phyloP scores from a whole-genome alignment of 305 asterid genomes.

The Solanum chacoense region DNA sequence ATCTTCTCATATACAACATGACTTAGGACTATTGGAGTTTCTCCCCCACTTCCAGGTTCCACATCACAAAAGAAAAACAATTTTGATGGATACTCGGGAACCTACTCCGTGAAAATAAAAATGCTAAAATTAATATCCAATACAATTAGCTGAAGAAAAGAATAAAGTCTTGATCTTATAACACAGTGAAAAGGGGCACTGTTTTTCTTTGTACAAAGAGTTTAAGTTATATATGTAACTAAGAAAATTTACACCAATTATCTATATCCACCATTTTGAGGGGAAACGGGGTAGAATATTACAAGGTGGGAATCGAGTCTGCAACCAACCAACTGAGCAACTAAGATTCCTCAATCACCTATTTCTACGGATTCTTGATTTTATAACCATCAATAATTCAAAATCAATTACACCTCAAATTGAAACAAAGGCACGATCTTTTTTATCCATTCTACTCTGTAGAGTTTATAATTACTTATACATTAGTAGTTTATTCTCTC shows the following conservation, averaged over 20 bases:
- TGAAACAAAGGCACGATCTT: neutral
- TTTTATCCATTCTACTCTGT: neutral
- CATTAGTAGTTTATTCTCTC: neutral
- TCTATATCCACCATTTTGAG: neutral
- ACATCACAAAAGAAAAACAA: constrained; percentile 81
- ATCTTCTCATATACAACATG: constrained; percentile 61
- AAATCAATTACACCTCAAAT: neutral
- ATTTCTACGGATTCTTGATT: neutral
- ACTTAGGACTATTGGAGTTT: constrained; percentile 78
- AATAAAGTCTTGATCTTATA: neutral
- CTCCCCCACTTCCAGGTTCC: constrained; percentile 69
- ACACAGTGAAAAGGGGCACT: neutral
- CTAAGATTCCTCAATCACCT: neutral
- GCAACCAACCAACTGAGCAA: neutral
- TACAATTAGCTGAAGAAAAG: neutral
- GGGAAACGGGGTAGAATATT: too few relatives aligned
- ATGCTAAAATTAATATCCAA: neutral
- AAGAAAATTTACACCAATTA: neutral
- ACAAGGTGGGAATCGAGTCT: neutral
- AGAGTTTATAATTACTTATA: neutral
- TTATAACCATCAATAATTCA: neutral
- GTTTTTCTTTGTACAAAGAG: neutral
- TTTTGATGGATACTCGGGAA: constrained; percentile 69
- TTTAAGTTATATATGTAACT: neutral
- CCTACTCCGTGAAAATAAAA: constrained; percentile 23